phyloP scores from a whole-genome alignment of 352 stramenopile genomes.

The Globisporangium splendens region DNA sequence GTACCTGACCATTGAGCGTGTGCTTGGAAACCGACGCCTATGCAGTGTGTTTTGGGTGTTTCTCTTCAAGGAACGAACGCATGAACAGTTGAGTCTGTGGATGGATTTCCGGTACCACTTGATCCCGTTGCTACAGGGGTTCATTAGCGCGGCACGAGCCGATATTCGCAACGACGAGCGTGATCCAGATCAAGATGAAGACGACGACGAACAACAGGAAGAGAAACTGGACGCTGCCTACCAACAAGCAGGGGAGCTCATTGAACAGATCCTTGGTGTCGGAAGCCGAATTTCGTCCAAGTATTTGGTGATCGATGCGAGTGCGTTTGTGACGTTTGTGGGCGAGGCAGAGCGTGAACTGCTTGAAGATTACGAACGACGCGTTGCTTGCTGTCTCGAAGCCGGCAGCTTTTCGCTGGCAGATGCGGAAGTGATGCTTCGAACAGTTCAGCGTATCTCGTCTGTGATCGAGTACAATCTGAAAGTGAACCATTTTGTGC shows the following conservation, averaged over 20 bases:
- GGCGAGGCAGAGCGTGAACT: constrained; percentile 55
- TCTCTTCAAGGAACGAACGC: constrained; percentile 80
- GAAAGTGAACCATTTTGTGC: constrained; percentile 85
- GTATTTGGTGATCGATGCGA: constrained; percentile 51
- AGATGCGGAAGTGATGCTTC: constrained; percentile 58
- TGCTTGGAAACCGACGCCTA: constrained; percentile 69
- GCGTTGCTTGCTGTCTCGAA: constrained; percentile 54
- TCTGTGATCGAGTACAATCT: constrained; percentile 68
- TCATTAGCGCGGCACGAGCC: constrained; percentile 36
- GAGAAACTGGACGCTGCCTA: constrained; percentile 1
- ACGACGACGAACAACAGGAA: constrained; percentile 12
- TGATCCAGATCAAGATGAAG: constrained; percentile 17
- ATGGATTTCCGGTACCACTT: constrained; percentile 80
- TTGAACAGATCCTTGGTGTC: constrained; percentile 61
- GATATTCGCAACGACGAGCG: constrained; percentile 30
- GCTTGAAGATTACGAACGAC: constrained; percentile 55
- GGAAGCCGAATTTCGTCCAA: constrained; percentile 58
- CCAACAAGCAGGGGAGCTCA: constrained; percentile 40
- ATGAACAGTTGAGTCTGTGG: constrained; percentile 80
- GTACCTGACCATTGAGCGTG: constrained; percentile 69
- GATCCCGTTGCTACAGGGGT: constrained; percentile 54
- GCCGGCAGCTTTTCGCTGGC: constrained; percentile 61
- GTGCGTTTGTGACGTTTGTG: constrained; percentile 64
- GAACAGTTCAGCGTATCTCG: constrained; percentile 52
- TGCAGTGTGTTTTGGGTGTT: constrained; percentile 88